phyloP scores from a whole-genome alignment of 2,329 filamentous ascomycete genomes.

The Hawksworthiomyces lignivorus region DNA sequence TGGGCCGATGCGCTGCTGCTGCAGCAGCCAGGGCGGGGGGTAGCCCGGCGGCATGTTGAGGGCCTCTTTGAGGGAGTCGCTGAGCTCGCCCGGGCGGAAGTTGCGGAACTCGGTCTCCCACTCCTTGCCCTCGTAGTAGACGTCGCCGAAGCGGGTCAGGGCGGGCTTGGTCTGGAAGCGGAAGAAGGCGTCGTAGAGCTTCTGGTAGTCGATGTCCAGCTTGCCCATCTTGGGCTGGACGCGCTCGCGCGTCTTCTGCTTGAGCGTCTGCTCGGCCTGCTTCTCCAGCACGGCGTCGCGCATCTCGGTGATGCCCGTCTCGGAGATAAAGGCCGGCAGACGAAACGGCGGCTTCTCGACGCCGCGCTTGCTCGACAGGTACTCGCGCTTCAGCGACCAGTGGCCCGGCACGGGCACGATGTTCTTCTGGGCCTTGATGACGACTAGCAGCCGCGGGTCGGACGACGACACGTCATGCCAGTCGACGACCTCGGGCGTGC shows the following conservation, averaged over 20 bases:
- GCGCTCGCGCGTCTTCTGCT: slow-evolving; percentile 91
- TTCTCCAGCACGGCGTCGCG: slow-evolving; percentile 93
- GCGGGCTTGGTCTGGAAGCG: slow-evolving; percentile 94
- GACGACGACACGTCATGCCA: slow-evolving; percentile 93
- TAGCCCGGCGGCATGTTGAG: slow-evolving; percentile 89
- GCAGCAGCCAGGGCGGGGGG: slow-evolving; percentile 94
- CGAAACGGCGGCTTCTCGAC: slow-evolving; percentile 93
- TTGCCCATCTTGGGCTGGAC: slow-evolving; percentile 96
- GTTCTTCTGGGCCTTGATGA: slow-evolving; percentile 92
- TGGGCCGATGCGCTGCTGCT: slow-evolving; percentile 88
- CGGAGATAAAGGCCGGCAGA: slow-evolving; percentile 91
- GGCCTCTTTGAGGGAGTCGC: slow-evolving; percentile 82
- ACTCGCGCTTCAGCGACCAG: slow-evolving; percentile 95
- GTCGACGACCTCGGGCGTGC: slow-evolving; percentile 88
- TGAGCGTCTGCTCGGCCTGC: slow-evolving; percentile 82
- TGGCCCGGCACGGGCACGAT: slow-evolving; percentile 90
- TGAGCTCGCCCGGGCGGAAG: slow-evolving; percentile 82
- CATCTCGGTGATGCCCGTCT: slow-evolving; percentile 98
- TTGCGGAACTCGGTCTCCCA: slow-evolving; percentile 92
- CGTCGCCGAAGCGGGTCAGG: slow-evolving; percentile 88
- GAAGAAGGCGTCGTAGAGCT: slow-evolving; percentile 97
- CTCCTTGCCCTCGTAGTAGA: slow-evolving; percentile 99
- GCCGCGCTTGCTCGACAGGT: slow-evolving; percentile 91
- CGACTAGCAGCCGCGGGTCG: slow-evolving; percentile 80
- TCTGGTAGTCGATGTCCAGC: slow-evolving; percentile 96